Evolutionary conservation across 345 rosid species (phyloP).

Genomic region (Jatropha curcas): DNA sequence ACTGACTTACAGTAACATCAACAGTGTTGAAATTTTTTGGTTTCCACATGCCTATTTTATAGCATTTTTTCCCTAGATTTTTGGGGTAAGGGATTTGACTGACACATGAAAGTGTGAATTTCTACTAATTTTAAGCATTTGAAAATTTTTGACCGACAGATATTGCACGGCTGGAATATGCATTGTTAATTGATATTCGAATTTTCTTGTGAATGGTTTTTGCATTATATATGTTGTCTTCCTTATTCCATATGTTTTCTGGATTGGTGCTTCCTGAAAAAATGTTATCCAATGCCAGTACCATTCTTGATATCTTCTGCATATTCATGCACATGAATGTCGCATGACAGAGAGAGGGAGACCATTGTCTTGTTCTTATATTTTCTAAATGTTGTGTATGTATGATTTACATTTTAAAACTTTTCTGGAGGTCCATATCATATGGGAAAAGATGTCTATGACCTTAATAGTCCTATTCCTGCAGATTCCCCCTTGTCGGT

Average conservation of each 20-base stretch:
- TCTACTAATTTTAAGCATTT: neutral
- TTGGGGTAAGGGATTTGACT: neutral
- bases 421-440: neutral
- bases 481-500: constrained; percentile 91
- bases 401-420: neutral
- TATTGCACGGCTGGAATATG: constrained; percentile 1
- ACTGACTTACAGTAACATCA: neutral
- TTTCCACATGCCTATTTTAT: neutral
- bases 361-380: neutral
- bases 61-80: neutral
- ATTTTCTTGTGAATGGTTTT: neutral
- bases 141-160: constrained; percentile 1
- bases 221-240: neutral
- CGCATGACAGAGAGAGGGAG: too few species aligned
- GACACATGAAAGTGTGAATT: neutral
- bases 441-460: neutral
- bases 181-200: neutral
- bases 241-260: neutral
- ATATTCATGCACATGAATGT: too few species aligned
- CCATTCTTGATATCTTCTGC: neutral
- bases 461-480: constrained; percentile 20
- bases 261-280: neutral
- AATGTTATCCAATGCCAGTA: neutral
- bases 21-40: neutral
- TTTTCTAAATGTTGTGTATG: neutral